phyloP scores from a whole-genome alignment of 768 basidiomycete genomes.

The Boletellus emodensis region DNA sequence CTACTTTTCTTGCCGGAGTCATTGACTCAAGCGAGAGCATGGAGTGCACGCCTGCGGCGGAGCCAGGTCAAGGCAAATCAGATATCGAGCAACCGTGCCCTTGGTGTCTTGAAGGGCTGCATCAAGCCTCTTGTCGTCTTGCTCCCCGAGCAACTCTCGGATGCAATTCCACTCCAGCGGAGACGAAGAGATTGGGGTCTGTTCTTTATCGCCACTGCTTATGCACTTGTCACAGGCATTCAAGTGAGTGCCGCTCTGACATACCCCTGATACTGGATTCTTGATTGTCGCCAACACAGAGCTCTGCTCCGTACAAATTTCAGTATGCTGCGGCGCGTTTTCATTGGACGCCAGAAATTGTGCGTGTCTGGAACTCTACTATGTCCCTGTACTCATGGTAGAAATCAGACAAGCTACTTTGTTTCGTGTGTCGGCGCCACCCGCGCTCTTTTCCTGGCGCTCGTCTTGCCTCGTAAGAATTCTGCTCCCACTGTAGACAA shows the following conservation, averaged over 20 bases:
- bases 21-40: constrained; percentile 48
- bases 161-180: constrained; percentile 38
- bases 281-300: constrained; percentile 36
- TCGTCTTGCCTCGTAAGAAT: constrained; percentile 57
- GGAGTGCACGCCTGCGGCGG: constrained; percentile 17
- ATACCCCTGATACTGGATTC: neutral
- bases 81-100: neutral
- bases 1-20: constrained; percentile 77
- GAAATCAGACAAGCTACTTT: constrained; percentile 66
- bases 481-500: neutral
- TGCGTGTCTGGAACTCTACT: constrained; percentile 28
- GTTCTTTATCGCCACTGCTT: constrained; percentile 49
- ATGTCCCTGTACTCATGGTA: neutral
- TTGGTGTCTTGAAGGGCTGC: constrained; percentile 35
- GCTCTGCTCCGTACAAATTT: constrained; percentile 52
- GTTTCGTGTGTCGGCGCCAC: constrained; percentile 50
- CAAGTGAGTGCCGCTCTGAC: constrained; percentile 37
- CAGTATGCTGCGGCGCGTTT: constrained; percentile 63
- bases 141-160: constrained; percentile 37
- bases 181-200: constrained; percentile 62
- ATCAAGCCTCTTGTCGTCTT: constrained; percentile 68
- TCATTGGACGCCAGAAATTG: constrained; percentile 63
- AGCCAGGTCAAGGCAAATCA: constrained; percentile 10
- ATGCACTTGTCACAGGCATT: constrained; percentile 42
- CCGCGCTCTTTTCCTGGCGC: constrained; percentile 52